These are phyloP conservation scores for Microbotryomycetes sp. DNA, from an alignment of 1,284 basidiomycete genomes.

Conservation along the genomic window DNA sequence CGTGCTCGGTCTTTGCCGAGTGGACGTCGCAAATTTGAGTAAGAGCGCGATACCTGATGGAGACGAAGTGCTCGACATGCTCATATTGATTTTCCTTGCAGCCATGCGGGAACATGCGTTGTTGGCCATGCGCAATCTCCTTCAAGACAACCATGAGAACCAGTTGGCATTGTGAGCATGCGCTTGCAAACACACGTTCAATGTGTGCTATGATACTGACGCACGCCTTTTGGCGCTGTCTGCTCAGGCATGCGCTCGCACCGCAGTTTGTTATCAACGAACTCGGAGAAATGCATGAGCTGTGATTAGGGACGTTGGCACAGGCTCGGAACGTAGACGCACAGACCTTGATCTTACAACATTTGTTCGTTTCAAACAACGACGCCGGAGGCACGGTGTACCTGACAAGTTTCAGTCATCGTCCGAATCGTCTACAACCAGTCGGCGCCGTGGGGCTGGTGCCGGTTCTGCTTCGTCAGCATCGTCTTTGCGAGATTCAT, in stretches of 20 bases:
- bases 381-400: no score
- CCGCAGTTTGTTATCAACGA: no score
- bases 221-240: no score
- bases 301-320: no score
- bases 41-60: constrained; percentile 43
- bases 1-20: constrained; percentile 75
- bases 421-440: constrained; percentile 27
- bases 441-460: constrained; percentile 8
- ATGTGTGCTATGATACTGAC: no score
- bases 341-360: no score
- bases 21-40: constrained; percentile 88
- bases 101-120: constrained; percentile 85
- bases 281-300: no score
- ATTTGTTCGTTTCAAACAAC: no score
- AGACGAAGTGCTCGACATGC: background rate
- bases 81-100: constrained; percentile 39
- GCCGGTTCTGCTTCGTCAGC: constrained; percentile 2
- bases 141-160: constrained; percentile 67
- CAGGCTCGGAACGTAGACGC: no score
- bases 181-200: no score
- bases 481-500: constrained; percentile 4
- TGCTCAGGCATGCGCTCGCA: no score
- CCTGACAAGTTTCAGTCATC: no score
- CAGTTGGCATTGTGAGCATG: constrained; percentile 61
- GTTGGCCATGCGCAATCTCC: constrained; percentile 68